Base-by-base conservation (phyloP, 2,329 filamentous ascomycete genomes). In the Chaetomium olivaceum region DNA sequence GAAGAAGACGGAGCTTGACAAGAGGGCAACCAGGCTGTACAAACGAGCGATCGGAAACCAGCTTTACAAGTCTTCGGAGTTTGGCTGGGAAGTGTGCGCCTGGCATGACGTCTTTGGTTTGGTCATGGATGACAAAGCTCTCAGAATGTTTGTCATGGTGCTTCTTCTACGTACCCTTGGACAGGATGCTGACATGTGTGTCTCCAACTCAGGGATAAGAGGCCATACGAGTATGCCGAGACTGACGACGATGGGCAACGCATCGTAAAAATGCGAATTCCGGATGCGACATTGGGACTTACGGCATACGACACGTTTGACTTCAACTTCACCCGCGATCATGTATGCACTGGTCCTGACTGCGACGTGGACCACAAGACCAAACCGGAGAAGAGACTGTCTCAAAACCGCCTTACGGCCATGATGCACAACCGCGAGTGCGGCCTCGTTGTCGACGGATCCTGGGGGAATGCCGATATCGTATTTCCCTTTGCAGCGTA, bases 1-100 rank as follows among this genome's bases (percentile, higher is more conserved):
- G 48, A 61, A 61, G 48, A 52, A 61, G 36, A 52, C 58, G 31
- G 58, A 61, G 58, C 48, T 61, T 9, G 58, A 61, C 23, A n/a
- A 29, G 23, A 52, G 58, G 31, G 29, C 58, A 19, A 5, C 2
- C 21, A 61, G 39, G 31, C 31, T 61, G 12, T 11, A 0, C 29
- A 51, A n/a, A 21, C 23, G 46, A 29, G 27, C 58, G 12, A 23
- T 29, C 8, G 12, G 1, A 21, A 52, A 61, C 31, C 58, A 61
- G 12, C 23, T 36, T n/a, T 39, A 61, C 46, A 52, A 61, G n/a
- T 52, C 58, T 33, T 62, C 60, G 19, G 51, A 62, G 23, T 62
- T 55, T 23, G 36, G 60, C 23, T 62, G 60, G 60, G 60, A 62
- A 21, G 33, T 55, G 25, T 31, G 33, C 25, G 14, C 50, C 36